phyloP scores from a whole-genome alignment of 176 grass and related monocot genomes.

The Guadua angustifolia region DNA sequence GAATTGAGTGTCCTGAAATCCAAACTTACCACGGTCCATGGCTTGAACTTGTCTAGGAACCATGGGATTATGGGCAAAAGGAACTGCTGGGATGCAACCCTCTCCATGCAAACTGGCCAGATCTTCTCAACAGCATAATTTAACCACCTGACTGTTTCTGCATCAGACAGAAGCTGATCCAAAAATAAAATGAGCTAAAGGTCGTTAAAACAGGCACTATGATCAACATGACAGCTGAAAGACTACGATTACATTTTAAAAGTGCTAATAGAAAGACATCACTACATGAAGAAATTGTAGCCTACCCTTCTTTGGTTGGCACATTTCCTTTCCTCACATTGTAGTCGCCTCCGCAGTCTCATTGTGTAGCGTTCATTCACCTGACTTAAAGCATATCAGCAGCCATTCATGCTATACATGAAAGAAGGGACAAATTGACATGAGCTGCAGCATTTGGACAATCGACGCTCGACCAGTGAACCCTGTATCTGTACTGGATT shows the following conservation, averaged over 20 bases:
- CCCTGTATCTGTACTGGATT: not conserved
- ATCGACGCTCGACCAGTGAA: not conserved
- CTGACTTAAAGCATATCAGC: slow-evolving; percentile 48
- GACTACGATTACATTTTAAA: not conserved
- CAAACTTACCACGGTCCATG: slow-evolving; percentile 84
- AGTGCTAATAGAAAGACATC: not conserved
- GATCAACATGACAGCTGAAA: slow-evolving; percentile 7
- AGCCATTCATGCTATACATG: slow-evolving; percentile 4
- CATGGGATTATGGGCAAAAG: slow-evolving; percentile 95
- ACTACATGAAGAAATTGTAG: slow-evolving; percentile 25
- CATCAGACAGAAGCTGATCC: slow-evolving; percentile 88
- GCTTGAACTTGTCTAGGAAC: slow-evolving; percentile 98
- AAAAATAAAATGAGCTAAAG: slow-evolving; percentile 24
- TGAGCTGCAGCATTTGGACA: not conserved
- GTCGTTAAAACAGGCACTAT: not conserved
- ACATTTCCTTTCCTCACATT: slow-evolving; percentile 80
- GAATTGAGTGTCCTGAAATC: not conserved
- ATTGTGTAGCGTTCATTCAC: slow-evolving; percentile 77
- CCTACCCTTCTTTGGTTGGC: slow-evolving; percentile 78
- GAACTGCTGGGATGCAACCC: slow-evolving; percentile 84
- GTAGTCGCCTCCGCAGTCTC: slow-evolving; percentile 66
- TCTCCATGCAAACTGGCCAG: slow-evolving; percentile 96
- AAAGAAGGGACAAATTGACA: slow-evolving; percentile 17
- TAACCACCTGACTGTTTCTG: slow-evolving; percentile 94
- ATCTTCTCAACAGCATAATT: slow-evolving; percentile 94